Percentiles rank a stretch among this genome's conserved stretches.
These are phyloP conservation scores for Fusarium sp. DNA, from an alignment of 2,329 filamentous ascomycete genomes.

Conservation along the genomic window DNA sequence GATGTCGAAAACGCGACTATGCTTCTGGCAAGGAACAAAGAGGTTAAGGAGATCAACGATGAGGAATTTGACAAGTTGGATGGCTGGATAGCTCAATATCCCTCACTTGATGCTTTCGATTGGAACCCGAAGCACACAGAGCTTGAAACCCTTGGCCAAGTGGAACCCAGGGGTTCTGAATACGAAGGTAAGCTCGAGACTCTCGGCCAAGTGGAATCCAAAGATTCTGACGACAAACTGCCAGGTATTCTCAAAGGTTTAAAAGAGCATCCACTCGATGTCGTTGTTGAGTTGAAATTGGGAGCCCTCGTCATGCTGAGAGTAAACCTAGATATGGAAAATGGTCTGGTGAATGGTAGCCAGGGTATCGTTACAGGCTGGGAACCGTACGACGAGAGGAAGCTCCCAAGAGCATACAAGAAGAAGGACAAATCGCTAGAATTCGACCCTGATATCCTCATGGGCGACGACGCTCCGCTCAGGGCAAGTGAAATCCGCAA, in stretches of 20 bases:
- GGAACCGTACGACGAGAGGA: conserved; percentile 5
- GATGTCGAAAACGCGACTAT: conserved; percentile 48
- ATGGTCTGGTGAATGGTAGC: conserved; percentile 43
- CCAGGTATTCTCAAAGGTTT: no score
- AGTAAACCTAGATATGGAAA: conserved; percentile 35
- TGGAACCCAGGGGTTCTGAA: no score
- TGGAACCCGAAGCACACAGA: no score
- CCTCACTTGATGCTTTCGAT: no score
- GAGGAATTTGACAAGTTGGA: not conserved
- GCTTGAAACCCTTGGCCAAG: no score
- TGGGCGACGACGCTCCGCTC: not conserved
- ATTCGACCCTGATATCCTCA: not conserved
- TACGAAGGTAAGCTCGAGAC: no score
- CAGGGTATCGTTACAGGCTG: conserved; percentile 45
- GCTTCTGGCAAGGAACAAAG: conserved; percentile 5
- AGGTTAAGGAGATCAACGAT: not conserved
- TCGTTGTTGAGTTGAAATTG: conserved; percentile 16
- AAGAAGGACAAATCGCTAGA: not conserved
- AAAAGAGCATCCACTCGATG: conserved; percentile 27
- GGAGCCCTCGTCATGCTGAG: conserved; percentile 43
- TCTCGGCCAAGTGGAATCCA: no score
- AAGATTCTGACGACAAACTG: no score
- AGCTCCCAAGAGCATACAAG: not conserved
- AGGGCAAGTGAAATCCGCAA: not conserved
- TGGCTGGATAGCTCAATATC: no score